Evolutionary conservation across 257 asterid species (phyloP).

Genomic region (Oldenlandia corymbosa): DNA sequence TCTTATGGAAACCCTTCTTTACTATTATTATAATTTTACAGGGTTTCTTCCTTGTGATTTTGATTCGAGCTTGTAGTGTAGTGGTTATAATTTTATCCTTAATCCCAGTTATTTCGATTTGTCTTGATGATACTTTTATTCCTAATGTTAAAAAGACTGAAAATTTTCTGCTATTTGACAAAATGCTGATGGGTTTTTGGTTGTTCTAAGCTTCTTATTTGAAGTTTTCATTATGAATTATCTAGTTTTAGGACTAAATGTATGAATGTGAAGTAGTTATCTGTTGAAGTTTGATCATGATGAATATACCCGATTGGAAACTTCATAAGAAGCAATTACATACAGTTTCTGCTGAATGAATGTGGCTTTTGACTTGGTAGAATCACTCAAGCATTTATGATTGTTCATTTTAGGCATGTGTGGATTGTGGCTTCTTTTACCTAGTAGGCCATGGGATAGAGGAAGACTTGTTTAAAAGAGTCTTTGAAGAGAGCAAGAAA

Average conservation of each 20-base stretch:
- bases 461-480: slow-evolving; percentile 29
- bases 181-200: neutral
- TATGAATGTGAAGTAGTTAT: too few species aligned
- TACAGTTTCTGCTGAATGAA: neutral
- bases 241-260: too few species aligned
- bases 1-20: neutral
- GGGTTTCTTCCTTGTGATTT: too few species aligned
- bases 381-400: neutral
- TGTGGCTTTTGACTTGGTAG: neutral
- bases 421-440: slow-evolving; percentile 54
- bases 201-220: neutral
- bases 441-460: slow-evolving; percentile 54
- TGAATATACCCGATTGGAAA: neutral
- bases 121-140: too few species aligned
- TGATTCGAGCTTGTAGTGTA: too few species aligned
- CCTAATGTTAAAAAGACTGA: neutral
- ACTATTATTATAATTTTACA: too few species aligned
- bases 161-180: neutral
- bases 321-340: neutral
- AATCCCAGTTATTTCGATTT: too few species aligned
- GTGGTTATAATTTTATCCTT: too few species aligned
- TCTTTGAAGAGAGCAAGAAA: slow-evolving; percentile 30
- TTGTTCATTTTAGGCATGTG: slow-evolving; percentile 35
- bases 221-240: neutral
- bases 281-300: neutral